Conservation (phyloP, 164 flowering plant genomes). For the Magnolia kwangsiensis region DNA sequence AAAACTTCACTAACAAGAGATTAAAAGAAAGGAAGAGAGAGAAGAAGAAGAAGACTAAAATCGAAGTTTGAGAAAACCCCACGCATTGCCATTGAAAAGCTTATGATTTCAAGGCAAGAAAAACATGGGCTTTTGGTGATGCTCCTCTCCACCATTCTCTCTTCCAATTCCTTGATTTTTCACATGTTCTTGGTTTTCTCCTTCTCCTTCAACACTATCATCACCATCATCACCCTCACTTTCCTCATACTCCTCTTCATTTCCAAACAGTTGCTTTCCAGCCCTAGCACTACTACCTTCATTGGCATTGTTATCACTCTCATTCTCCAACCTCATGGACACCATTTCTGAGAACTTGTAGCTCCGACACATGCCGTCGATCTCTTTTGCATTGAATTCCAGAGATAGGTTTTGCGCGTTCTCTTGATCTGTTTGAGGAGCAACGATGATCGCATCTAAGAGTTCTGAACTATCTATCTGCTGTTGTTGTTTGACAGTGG, state of each 20-base stretch:
- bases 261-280: neutral
- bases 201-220: slow-evolving; percentile 1
- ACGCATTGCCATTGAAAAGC: no score
- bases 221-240: slow-evolving; percentile 2
- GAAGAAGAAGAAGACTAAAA: no score
- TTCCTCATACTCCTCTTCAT: neutral
- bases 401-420: neutral
- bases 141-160: neutral
- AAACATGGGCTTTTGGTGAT: neutral
- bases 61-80: no score
- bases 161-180: neutral
- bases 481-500: neutral
- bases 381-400: neutral
- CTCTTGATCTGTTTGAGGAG: neutral
- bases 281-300: neutral
- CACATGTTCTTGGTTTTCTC: neutral
- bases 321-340: neutral
- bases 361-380: neutral
- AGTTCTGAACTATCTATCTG: slow-evolving; percentile 4
- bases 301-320: neutral
- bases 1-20: neutral
- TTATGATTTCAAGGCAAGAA: slow-evolving; percentile 2
- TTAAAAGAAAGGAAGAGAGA: neutral
- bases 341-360: neutral
- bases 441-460: slow-evolving; percentile 3